Base-by-base conservation (phyloP, 768 basidiomycete genomes). In the Sarcodon sp. region DNA sequence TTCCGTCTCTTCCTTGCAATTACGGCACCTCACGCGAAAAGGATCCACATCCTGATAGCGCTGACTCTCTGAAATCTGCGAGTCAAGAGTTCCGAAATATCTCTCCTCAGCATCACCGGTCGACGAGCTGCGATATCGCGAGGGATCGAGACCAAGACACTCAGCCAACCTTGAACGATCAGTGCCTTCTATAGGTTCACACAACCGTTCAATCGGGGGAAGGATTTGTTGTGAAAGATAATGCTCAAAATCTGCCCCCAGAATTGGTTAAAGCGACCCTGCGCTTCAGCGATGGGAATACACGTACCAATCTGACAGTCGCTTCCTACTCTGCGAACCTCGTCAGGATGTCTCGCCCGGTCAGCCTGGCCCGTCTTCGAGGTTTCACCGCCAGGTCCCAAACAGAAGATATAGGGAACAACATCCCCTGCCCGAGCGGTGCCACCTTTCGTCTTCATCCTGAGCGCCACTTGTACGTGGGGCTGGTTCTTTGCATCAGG, bases 151-250 rank as follows among this genome's bases (percentile, higher is more conserved):
- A 12, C 92, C 94, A 6, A 99, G 77, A 61, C 91, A 97, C 67
- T 98, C 94, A 0, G 96, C 96, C 16, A 99, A 68, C 34, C 93
- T 76, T 6, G 92, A 70, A 27, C 88, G 77, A 56, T 98, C 94
- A 0, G 93, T 97, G 6, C 93, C 94, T 55, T 96, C 90, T 41
- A 99, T 98, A 1, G 88, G 84, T 38, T 96, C 96, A 60, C 96
- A 99, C 44, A 99, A 66, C 54, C 96, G 83, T 59, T 96, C 88
- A 49, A 98, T 82, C 0, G 96, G 93, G 3, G 96, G 96, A 3
- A 99, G 68, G 33, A 99, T 78, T 65, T 99, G 96, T 27, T 88
- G 77, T 4, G 85, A 77, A 7, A 99, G 70, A 62, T 98, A 99
- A 62, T 87, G 77, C 53, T 96, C 88, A 60, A 82, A 90, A 63